Base-by-base conservation (phyloP, 345 rosid species). In the Corchorus capsularis region DNA sequence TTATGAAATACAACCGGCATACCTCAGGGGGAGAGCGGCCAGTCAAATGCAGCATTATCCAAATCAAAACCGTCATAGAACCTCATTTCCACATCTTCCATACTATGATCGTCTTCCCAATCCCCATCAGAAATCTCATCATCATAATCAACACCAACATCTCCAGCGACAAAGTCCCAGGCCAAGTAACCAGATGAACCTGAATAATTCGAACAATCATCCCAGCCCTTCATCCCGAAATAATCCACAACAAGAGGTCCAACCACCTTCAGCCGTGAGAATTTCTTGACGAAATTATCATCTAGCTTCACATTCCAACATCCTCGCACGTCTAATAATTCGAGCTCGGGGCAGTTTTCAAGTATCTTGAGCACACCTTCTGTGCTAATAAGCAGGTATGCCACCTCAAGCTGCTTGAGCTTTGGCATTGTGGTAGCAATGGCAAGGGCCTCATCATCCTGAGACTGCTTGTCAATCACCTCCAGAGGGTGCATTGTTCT, bases 331-430 rank as follows among this genome's bases (percentile, higher is more conserved):
- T 81, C 83, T 45, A 81, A 61, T 3, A 77, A 52, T 49, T 77
- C 76, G 8, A 81, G 83, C 22, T 68, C 62, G 1, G 56, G 69
- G 71, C 83, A 81, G 57, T 39, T 73, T 34, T 56, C 62, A 16
- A 81, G 73, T 67, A 81, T 81, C 53, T 77, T 62, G 55, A 81
- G 47, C 46, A 81, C 80, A 61, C 78, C 64, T 32, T 74, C 75
- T 34, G 80, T 77, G 80, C 78, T 77, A 8, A 81, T 69, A 35
- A 77, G 74, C 57, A 72, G 43, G 75, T 77, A 81, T 3, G 80
- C 80, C 56, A 81, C 62, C 71, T 81, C 83, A n/a, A 81, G 83
- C n/a, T 77, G 77, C 80, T 35, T 81, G 20, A 81, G 83, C 77
- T 72, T 73, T 34, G 83, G 83, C 83, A 81, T 81, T 63, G 83